Conservation (phyloP, 305 asterid species). For the Plantago rigida region DNA sequence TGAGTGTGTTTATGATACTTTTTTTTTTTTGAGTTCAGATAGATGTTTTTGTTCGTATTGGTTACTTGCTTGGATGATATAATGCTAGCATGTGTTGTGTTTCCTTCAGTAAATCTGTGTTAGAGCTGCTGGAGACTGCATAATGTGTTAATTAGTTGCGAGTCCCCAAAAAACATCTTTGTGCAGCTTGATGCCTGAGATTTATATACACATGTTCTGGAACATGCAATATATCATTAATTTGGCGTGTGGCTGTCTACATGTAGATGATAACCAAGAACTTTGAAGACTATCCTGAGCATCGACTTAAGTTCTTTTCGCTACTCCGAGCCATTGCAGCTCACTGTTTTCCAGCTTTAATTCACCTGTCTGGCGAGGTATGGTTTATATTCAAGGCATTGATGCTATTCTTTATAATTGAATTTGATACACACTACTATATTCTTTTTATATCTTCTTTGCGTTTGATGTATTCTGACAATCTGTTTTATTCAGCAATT, state of each 20-base stretch:
- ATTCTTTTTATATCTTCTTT: constrained; percentile 3
- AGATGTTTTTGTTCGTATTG: neutral
- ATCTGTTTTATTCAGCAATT: constrained; percentile 53
- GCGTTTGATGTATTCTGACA: constrained; percentile 18
- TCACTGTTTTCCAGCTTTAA: constrained; percentile 82
- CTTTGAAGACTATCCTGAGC: constrained; percentile 98
- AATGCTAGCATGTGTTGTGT: neutral
- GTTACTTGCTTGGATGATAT: neutral
- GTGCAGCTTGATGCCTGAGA: constrained; percentile 15
- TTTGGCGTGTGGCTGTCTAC: neutral
- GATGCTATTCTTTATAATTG: constrained; percentile 5
- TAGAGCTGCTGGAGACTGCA: neutral
- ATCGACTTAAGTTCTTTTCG: constrained; percentile 90
- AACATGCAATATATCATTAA: neutral
- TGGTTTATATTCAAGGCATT: constrained; percentile 7
- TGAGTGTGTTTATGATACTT: no score
- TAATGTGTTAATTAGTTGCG: neutral
- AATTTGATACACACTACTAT: constrained; percentile 3
- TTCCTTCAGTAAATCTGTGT: neutral
- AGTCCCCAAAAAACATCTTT: neutral
- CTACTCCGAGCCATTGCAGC: constrained; percentile 87
- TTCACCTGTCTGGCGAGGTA: constrained; percentile 82
- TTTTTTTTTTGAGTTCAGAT: no score
- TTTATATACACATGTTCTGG: neutral
- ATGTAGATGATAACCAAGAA: constrained; percentile 92